Conservation (phyloP, 1,284 basidiomycete genomes). For the Malassezia equina region DNA sequence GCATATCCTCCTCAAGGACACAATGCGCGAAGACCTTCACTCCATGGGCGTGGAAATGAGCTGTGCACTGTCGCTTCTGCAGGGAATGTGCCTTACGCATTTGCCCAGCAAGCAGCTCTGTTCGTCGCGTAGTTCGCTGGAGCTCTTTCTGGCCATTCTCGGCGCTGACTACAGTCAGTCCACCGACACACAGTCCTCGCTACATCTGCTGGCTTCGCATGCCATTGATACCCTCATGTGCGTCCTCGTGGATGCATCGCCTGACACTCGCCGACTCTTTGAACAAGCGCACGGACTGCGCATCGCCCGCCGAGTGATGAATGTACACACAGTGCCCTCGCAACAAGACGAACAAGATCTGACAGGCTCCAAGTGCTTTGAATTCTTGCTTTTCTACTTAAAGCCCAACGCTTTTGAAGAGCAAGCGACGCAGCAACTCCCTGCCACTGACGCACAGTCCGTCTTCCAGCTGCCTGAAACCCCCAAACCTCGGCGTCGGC, state of each 20-base stretch:
- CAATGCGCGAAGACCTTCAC: neutral
- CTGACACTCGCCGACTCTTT: constrained; percentile 5
- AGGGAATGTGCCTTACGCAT: constrained; percentile 17
- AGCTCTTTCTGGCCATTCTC: constrained; percentile 9
- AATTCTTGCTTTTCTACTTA: constrained; percentile 16
- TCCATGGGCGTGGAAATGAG: constrained; percentile 14
- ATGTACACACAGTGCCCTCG: neutral
- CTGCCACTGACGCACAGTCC: neutral
- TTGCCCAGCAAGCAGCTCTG: constrained; percentile 12
- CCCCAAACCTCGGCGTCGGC: constrained; percentile 1
- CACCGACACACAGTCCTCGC: neutral
- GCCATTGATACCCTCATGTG: constrained; percentile 19
- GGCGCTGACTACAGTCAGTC: constrained; percentile 5
- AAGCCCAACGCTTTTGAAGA: constrained; percentile 13
- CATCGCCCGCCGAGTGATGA: constrained; percentile 12
- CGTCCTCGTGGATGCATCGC: constrained; percentile 11
- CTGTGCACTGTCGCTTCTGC: constrained; percentile 14
- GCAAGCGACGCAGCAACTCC: constrained; percentile 5
- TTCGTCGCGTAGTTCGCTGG: constrained; percentile 9
- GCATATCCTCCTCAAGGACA: constrained; percentile 3
- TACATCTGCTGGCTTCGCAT: constrained; percentile 12
- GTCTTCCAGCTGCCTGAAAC: constrained; percentile 3
- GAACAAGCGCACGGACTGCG: constrained; percentile 16
- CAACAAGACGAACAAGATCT: neutral
- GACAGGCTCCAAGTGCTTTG: constrained; percentile 12